Evolutionary conservation across 768 basidiomycete genomes (phyloP).

Genomic region (Pisolithus tinctorius): DNA sequence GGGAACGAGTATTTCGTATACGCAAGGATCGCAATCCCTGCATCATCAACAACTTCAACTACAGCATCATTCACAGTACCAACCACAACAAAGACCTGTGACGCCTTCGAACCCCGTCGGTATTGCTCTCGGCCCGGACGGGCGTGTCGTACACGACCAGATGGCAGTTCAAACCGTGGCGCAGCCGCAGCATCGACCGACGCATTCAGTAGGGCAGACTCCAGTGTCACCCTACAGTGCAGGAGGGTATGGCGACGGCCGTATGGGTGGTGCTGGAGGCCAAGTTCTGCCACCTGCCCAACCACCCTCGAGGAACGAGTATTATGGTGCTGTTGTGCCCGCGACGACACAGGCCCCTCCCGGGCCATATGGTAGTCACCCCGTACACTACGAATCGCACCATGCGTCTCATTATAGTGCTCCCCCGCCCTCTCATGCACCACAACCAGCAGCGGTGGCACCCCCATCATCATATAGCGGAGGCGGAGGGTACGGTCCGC

Average conservation of each 20-base stretch:
- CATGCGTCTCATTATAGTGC: neutral
- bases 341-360: neutral
- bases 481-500: neutral
- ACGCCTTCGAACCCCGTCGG: constrained; percentile 76
- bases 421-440: neutral
- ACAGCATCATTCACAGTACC: constrained; percentile 2
- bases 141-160: constrained; percentile 73
- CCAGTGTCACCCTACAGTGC: neutral
- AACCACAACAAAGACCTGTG: constrained; percentile 36
- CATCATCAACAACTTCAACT: constrained; percentile 3
- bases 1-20: neutral
- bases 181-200: constrained; percentile 10
- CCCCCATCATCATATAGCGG: neutral
- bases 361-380: neutral
- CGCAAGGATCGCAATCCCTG: neutral
- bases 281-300: neutral
- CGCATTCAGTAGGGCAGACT: constrained; percentile 6
- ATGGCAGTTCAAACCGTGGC: constrained; percentile 48
- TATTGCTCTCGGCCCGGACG: constrained; percentile 74
- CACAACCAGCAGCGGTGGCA: neutral
- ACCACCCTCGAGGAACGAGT: neutral
- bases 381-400: neutral
- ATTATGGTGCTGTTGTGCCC: neutral
- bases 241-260: neutral
- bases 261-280: neutral